phyloP scores from a whole-genome alignment of 495 filamentous ascomycete genomes.

The Entonaema liquescens region DNA sequence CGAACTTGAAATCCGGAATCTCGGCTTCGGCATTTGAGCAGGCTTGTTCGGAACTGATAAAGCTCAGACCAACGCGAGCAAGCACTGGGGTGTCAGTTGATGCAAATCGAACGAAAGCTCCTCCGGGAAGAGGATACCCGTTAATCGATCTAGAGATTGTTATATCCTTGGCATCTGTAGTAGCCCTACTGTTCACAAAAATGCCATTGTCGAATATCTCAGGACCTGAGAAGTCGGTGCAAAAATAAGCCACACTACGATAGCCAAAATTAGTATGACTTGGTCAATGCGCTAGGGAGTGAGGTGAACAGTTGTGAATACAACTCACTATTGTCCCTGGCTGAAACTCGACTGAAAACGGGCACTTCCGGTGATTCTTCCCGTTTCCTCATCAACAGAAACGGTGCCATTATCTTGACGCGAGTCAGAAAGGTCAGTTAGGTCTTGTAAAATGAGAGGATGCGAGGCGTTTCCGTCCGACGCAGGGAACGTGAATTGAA shows the following conservation, averaged over 20 bases:
- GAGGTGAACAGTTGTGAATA: neutral
- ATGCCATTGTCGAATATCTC: constrained; percentile 69
- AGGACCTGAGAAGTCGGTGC: constrained; percentile 75
- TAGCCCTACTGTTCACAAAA: constrained; percentile 68
- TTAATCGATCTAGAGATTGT: constrained; percentile 68
- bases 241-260: constrained; percentile 61
- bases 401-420: constrained; percentile 69
- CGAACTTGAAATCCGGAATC: constrained; percentile 73
- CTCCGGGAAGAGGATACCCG: constrained; percentile 71
- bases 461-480: constrained; percentile 52
- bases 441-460: constrained; percentile 70
- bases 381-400: constrained; percentile 60
- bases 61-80: constrained; percentile 74
- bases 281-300: too few species aligned
- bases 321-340: constrained; percentile 63
- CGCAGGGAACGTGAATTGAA: constrained; percentile 72
- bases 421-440: constrained; percentile 71
- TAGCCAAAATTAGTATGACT: constrained; percentile 7
- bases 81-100: constrained; percentile 57
- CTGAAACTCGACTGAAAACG: constrained; percentile 76
- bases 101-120: constrained; percentile 68
- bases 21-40: constrained; percentile 74
- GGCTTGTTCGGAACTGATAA: constrained; percentile 70
- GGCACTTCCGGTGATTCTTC: constrained; percentile 71
- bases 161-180: constrained; percentile 61